Evolutionary conservation across 768 basidiomycete genomes (phyloP), one percentile per base, ranked within the genome.

Genomic region (Strobilomyces dryophilus): DNA sequence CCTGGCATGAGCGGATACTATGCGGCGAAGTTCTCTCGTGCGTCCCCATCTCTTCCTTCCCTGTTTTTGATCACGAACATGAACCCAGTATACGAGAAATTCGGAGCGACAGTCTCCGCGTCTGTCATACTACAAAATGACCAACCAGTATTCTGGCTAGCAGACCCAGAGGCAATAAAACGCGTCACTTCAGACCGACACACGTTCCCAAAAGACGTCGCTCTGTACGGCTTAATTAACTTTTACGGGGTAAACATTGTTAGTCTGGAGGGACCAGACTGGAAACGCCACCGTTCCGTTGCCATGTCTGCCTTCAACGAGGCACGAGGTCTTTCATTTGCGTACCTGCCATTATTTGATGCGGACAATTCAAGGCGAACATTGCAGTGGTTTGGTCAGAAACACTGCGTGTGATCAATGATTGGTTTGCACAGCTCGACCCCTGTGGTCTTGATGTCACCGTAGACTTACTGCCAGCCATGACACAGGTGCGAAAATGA

Each of bases 271-370:
- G 76, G 72, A 8, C 48, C 70, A 0, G 71, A 75, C n/a, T 81
- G 79, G 79, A 75, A 75, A 46, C 68, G 76, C 3, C 78, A 79
- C 55, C 69, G 77, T 41, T 63, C 60, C 8, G 67, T 77, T 1
- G 67, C 76, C 20, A 78, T 75, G 49, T 73, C 76, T 10, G 79
- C 79, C 1, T 81, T 81, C 62, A 78, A 73, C 43, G 79, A 80
- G 65, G 79, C 68, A 50, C 41, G 62, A 45, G 14, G 20, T 27
- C 9, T 24, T 21, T 35, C n/a, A 32, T 20, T 17, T n/a, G 8
- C n/a, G 20, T 15, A 17, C 37, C 20, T 36, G 15, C 5, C 29
- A 1, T 27, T 11, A 10, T 52, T 24, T n/a, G 21, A 60, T 26
- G 0, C 31, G 29, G 2, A 8, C 39, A 2, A 11, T 31, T 2